Conservation (phyloP, 2,329 filamentous ascomycete genomes). For the Colletotrichum simmondsii region DNA sequence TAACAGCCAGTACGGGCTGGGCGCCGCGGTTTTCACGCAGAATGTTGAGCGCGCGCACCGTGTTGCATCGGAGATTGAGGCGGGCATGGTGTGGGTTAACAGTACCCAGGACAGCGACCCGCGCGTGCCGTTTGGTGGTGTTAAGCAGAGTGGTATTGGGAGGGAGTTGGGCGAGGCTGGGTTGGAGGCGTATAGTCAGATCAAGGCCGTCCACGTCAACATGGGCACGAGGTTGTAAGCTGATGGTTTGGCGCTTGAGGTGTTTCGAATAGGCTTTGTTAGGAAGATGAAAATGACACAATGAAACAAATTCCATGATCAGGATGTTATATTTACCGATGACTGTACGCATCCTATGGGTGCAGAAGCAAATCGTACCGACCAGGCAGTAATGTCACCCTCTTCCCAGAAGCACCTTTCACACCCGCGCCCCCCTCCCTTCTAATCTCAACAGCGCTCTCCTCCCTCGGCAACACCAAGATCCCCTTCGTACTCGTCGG, state of each 20-base stretch:
- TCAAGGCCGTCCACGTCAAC: constrained; percentile 58
- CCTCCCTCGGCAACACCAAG: constrained; percentile 35
- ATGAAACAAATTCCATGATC: too few relatives aligned
- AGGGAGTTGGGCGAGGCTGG: constrained; percentile 58
- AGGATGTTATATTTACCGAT: too few relatives aligned
- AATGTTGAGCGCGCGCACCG: constrained; percentile 63
- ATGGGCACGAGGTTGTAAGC: constrained; percentile 38
- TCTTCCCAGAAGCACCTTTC: constrained; percentile 23
- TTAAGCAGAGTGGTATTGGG: constrained; percentile 61
- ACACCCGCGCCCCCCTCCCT: constrained; percentile 16
- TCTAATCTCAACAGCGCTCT: constrained; percentile 32
- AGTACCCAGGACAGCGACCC: constrained; percentile 56
- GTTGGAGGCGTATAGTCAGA: constrained; percentile 54
- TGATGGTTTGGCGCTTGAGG: too few relatives aligned
- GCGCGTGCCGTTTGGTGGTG: constrained; percentile 57
- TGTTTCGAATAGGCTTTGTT: neutral
- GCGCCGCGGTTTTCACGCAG: constrained; percentile 70
- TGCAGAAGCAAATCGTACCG: constrained; percentile 31
- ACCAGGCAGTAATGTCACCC: constrained; percentile 34
- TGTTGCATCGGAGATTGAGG: constrained; percentile 66
- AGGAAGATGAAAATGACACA: neutral
- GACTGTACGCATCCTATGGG: neutral
- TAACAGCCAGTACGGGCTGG: constrained; percentile 70
- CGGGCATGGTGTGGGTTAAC: constrained; percentile 68
- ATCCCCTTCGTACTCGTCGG: constrained; percentile 37